Evolutionary conservation across 2,329 filamentous ascomycete genomes (phyloP), one percentile per base, ranked within the genome.

Genomic region (Torrubiella hemipterigena): DNA sequence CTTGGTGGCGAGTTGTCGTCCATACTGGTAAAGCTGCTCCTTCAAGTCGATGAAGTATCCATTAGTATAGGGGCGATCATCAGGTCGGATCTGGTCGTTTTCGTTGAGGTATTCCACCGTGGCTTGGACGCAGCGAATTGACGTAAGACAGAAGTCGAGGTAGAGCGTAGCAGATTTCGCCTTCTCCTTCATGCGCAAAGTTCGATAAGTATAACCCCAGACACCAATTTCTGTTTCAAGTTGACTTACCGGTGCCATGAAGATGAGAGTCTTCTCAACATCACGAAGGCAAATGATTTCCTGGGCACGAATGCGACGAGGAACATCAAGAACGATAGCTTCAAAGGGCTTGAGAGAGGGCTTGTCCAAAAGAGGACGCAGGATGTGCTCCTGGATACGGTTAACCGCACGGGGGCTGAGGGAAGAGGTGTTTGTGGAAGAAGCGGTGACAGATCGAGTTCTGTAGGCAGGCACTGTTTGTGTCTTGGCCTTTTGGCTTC

Each of bases 31-130:
- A 47, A 95, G 86, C 72, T 95, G 87, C 55, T 93, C 84, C 55
- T 93, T 79, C 38, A 96, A 77, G 63, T 96, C 89, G 61, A 95
- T 80, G 55, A 95, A 95, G 61, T 96, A 96, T 52, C 84, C 84
- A 70, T 82, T 85, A 69, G 80, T 91, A 67, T 95, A 96, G 43
- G 86, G 85, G 48, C 81, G 78, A 58, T 96, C 89, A 58, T 74
- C 67, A 37, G 83, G 81, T 54, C 84, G 76, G 43, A 79, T 78
- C 61, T 89, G 83, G 56, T 96, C 87, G 53, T 77, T 77, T 53
- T 93, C 85, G 65, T 74, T 79, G 42, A 95, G 69, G 57, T 80
- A 79, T 57, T 85, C 78, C 56, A 93, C 83, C 37, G 85, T 91
- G 41, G 84, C 79, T 66, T 93, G 82, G 53, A 94, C 78, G 60